phyloP scores from a whole-genome alignment of 495 filamentous ascomycete genomes.

The Hypoxylon fuscum region DNA sequence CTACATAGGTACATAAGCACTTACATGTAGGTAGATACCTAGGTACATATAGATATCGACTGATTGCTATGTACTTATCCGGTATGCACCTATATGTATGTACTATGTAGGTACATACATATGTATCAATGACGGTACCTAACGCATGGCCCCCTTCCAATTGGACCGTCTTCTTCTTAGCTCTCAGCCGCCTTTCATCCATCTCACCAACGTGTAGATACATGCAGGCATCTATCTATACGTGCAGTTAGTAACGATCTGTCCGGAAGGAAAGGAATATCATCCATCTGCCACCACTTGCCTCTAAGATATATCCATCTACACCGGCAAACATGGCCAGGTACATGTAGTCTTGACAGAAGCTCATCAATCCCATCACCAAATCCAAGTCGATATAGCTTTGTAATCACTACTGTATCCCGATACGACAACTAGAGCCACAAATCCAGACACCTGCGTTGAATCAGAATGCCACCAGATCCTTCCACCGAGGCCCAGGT shows the following conservation, averaged over 20 bases:
- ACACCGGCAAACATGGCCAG: constrained; percentile 22
- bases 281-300: not conserved
- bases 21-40: not conserved
- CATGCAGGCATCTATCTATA: too few species aligned
- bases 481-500: constrained; percentile 36
- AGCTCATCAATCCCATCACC: constrained; percentile 3
- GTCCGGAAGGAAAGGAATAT: not conserved
- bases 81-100: not conserved
- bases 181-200: constrained; percentile 13
- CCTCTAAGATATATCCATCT: not conserved
- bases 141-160: constrained; percentile 19
- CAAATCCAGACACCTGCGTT: not conserved
- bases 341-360: constrained; percentile 19
- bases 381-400: constrained; percentile 3
- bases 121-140: not conserved
- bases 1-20: too few species aligned
- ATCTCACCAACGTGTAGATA: constrained; percentile 13
- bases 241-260: too few species aligned
- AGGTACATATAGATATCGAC: too few species aligned
- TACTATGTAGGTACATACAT: constrained; percentile 7
- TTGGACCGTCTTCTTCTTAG: constrained; percentile 24
- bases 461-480: constrained; percentile 41
- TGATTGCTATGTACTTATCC: too few species aligned
- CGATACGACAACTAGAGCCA: constrained; percentile 9
- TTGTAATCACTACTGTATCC: too few species aligned